Conservation (phyloP, 2,329 filamentous ascomycete genomes). For the Nothophaeocryptopus gaeumannii region DNA sequence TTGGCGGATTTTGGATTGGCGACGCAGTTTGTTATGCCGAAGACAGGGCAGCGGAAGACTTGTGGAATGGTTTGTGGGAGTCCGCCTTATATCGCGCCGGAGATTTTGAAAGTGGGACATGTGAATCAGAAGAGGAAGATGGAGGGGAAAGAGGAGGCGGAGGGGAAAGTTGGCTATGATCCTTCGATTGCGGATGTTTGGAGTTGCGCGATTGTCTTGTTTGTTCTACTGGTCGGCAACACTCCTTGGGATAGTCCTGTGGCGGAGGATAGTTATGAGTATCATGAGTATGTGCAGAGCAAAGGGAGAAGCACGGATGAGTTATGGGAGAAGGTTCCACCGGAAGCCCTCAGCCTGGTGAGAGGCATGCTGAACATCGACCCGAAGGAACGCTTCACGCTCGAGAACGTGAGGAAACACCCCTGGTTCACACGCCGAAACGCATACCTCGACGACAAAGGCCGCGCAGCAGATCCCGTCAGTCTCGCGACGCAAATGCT, state of each 20-base stretch:
- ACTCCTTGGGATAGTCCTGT: conserved; percentile 92
- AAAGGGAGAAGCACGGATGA: conserved; percentile 77
- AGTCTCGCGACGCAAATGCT: conserved; percentile 93
- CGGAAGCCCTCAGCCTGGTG: conserved; percentile 73
- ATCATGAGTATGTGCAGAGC: conserved; percentile 76
- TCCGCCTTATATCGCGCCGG: conserved; percentile 94
- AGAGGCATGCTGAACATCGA: conserved; percentile 91
- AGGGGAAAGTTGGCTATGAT: conserved; percentile 60
- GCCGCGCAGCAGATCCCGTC: conserved; percentile 73
- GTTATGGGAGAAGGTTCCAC: conserved; percentile 76
- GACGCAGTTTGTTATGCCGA: conserved; percentile 79
- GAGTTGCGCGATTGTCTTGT: conserved; percentile 97
- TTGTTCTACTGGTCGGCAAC: conserved; percentile 91
- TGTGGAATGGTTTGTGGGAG: conserved; percentile 91
- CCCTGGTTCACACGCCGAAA: conserved; percentile 92
- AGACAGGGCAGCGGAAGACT: conserved; percentile 72
- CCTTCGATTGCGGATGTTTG: conserved; percentile 88
- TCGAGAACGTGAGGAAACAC: conserved; percentile 81
- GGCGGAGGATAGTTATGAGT: conserved; percentile 82
- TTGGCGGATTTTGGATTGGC: conserved; percentile 96
- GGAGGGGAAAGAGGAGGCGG: conserved; percentile 38
- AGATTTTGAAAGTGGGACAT: conserved; percentile 63
- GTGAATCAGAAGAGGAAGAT: conserved; percentile 44
- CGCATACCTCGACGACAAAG: conserved; percentile 68
- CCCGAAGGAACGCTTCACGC: conserved; percentile 70